Evolutionary conservation across 305 asterid genomes (phyloP).

Genomic region (Rubia balearica): DNA sequence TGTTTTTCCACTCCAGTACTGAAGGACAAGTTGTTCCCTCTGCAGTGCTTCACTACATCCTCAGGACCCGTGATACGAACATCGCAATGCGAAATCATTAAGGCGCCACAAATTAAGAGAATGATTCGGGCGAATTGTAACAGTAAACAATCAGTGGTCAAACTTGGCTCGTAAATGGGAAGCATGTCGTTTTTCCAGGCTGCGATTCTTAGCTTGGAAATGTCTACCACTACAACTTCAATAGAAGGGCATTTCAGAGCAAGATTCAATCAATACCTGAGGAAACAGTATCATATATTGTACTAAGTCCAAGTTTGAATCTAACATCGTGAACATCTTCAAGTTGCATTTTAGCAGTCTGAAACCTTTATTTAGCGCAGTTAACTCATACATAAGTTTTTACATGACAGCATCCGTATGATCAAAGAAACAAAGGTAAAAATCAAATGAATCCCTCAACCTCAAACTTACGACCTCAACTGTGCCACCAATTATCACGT

Average conservation of each 20-base stretch:
- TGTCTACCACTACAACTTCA: slow-evolving; percentile 86
- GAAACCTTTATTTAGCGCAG: too few relatives aligned
- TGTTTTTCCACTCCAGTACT: slow-evolving; percentile 43
- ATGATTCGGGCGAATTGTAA: neutral
- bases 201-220: slow-evolving; percentile 61
- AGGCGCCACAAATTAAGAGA: neutral
- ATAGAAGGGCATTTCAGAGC: slow-evolving; percentile 88
- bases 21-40: slow-evolving; percentile 65
- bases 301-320: too few relatives aligned
- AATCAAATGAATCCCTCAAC: slow-evolving; percentile 10
- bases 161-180: slow-evolving; percentile 78
- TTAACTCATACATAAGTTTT: too few relatives aligned
- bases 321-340: too few relatives aligned
- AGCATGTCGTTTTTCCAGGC: slow-evolving; percentile 95
- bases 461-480: neutral
- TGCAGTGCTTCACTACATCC: slow-evolving; percentile 82
- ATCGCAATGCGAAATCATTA: neutral
- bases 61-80: slow-evolving; percentile 43
- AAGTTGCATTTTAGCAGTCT: too few relatives aligned
- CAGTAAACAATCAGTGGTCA: neutral
- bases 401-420: neutral
- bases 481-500: neutral
- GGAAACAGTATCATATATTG: too few relatives aligned
- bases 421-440: neutral
- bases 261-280: too few relatives aligned